Evolutionary conservation across 768 basidiomycete species (phyloP).

Genomic region (Crepidotus variabilis): DNA sequence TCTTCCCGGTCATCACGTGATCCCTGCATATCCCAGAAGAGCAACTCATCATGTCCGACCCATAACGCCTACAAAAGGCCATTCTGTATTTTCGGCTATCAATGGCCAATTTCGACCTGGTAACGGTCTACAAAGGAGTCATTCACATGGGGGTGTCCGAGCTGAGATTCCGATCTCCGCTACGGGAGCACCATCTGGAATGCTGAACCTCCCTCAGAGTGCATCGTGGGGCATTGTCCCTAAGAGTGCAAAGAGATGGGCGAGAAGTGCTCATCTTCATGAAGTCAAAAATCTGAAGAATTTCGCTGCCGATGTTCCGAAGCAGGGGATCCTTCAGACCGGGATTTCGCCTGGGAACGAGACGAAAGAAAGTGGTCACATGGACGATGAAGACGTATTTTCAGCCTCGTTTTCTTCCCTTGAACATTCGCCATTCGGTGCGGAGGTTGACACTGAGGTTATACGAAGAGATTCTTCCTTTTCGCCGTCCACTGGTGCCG

Average conservation of each 20-base stretch:
- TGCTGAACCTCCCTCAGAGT: constrained; percentile 11
- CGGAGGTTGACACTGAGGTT: too few relatives aligned
- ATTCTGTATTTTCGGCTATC: neutral
- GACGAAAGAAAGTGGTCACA: too few relatives aligned
- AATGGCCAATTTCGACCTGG: constrained; percentile 24
- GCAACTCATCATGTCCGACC: constrained; percentile 18
- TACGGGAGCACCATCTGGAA: constrained; percentile 1
- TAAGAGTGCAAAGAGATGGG: constrained; percentile 53
- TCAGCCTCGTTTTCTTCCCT: too few relatives aligned
- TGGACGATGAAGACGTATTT: too few relatives aligned
- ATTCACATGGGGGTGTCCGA: constrained; percentile 31
- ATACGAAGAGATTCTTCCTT: too few relatives aligned
- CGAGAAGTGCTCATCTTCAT: constrained; percentile 65
- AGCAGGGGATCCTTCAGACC: neutral
- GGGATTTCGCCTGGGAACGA: too few relatives aligned
- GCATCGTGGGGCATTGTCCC: constrained; percentile 30
- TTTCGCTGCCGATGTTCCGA: neutral
- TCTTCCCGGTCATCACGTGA: neutral
- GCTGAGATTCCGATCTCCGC: neutral
- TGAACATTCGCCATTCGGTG: too few relatives aligned
- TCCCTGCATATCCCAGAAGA: neutral
- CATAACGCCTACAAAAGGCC: constrained; percentile 23
- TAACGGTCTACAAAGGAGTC: constrained; percentile 36
- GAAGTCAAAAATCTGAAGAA: constrained; percentile 37
- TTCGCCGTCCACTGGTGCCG: too few relatives aligned